Evolutionary conservation across 169 alveolate species (phyloP).

Genomic region (Eimeria necatrix): DNA sequence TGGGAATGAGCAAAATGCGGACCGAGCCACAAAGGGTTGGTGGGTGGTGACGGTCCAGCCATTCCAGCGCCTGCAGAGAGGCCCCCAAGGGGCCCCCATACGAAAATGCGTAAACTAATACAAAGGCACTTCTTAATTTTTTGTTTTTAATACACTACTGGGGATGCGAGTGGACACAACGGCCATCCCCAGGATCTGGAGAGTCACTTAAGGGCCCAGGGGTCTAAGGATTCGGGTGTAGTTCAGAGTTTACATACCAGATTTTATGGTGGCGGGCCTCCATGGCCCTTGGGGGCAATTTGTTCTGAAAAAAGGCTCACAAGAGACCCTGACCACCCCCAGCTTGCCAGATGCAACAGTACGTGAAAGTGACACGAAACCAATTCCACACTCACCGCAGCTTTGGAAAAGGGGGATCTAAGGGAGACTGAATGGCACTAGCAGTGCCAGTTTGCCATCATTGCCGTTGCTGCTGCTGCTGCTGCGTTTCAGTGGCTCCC

Average conservation of each 20-base stretch:
- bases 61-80: no score
- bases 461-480: neutral
- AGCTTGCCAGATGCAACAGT: no score
- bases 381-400: no score
- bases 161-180: neutral
- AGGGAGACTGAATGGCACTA: neutral
- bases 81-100: no score
- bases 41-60: neutral
- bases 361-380: no score
- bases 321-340: no score
- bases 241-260: neutral
- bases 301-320: no score
- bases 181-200: neutral
- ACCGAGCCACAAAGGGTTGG: neutral
- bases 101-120: no score
- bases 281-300: no score
- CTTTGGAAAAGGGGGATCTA: no score
- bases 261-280: no score
- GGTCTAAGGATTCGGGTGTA: slow-evolving; percentile 43
- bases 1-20: no score
- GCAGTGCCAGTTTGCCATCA: neutral
- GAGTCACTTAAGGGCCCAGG: neutral
- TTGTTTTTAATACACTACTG: neutral
- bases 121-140: neutral
- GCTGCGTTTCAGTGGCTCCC: slow-evolving; percentile 3